These are phyloP conservation scores for Verticillium dahliae DNA, from an alignment of 2,329 filamentous ascomycete genomes.

Conservation along the genomic window DNA sequence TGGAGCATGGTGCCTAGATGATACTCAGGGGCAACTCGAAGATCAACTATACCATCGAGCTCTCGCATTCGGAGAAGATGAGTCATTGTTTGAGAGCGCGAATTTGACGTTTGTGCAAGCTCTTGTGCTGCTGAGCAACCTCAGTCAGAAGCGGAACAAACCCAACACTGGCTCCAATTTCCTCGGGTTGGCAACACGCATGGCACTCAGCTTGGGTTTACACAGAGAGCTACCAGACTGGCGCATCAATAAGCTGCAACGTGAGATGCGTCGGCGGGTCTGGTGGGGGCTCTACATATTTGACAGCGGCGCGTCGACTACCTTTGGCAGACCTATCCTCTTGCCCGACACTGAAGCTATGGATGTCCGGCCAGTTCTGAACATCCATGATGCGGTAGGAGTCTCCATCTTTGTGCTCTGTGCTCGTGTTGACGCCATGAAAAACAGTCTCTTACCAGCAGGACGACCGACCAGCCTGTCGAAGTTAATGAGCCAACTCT, in stretches of 20 bases:
- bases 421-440: background rate
- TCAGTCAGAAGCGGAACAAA: slow-evolving; percentile 39
- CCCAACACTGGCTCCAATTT: slow-evolving; percentile 43
- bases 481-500: slow-evolving; percentile 16
- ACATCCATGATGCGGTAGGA: slow-evolving; percentile 19
- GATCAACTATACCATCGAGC: slow-evolving; percentile 22
- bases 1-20: slow-evolving; percentile 25
- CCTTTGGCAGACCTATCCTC: slow-evolving; percentile 27
- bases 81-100: slow-evolving; percentile 23
- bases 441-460: slow-evolving; percentile 15
- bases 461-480: slow-evolving; percentile 13
- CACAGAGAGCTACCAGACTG: slow-evolving; percentile 33
- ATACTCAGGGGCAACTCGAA: slow-evolving; percentile 17
- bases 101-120: slow-evolving; percentile 24
- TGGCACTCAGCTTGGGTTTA: slow-evolving; percentile 38
- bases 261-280: slow-evolving; percentile 31
- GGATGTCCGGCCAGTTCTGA: slow-evolving; percentile 20
- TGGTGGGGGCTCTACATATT: slow-evolving; percentile 38
- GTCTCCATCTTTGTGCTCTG: background rate
- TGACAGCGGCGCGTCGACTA: slow-evolving; percentile 38
- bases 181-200: slow-evolving; percentile 37
- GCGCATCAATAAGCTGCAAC: slow-evolving; percentile 21
- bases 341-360: slow-evolving; percentile 20
- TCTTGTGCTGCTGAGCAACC: slow-evolving; percentile 26
- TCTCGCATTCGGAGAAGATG: slow-evolving; percentile 18